A percentile compares a stretch with the other conserved stretches of the same genome.
These are phyloP conservation scores for Ogataea minuta DNA, from an alignment of 805 yeast species.

Conservation along the genomic window DNA sequence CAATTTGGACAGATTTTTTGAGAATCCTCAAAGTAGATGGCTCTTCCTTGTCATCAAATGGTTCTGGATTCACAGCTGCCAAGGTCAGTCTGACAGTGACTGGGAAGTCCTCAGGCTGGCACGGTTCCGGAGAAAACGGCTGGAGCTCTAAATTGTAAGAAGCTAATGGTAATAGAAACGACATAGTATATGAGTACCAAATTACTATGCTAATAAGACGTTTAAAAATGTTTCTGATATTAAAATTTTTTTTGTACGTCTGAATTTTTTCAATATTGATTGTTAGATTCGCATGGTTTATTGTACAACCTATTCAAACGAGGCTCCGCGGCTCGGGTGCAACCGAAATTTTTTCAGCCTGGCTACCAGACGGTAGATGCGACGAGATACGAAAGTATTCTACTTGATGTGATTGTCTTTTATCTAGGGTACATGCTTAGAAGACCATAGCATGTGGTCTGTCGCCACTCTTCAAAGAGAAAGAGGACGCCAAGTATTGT, in stretches of 20 bases:
- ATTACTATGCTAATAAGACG: neutral
- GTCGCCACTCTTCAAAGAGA: conserved; percentile 98
- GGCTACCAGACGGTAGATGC: neutral
- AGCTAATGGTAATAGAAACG: conserved; percentile 77
- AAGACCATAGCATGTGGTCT: conserved; percentile 97
- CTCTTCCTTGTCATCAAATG: conserved; percentile 72
- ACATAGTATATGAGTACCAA: conserved; percentile 40
- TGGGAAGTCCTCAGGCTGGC: conserved; percentile 82
- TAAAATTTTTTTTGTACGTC: conserved; percentile 6
- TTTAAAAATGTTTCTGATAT: neutral
- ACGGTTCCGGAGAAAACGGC: conserved; percentile 87
- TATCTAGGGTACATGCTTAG: conserved; percentile 42
- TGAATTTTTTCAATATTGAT: conserved; percentile 2
- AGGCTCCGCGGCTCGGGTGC: conserved; percentile 5
- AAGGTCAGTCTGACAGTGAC: conserved; percentile 87
- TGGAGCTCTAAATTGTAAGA: conserved; percentile 80
- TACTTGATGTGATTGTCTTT: conserved; percentile 1
- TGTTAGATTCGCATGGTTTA: neutral
- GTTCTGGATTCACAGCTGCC: conserved; percentile 93
- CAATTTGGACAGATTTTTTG: conserved; percentile 54
- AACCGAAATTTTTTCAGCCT: neutral
- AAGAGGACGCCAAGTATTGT: conserved; percentile 92
- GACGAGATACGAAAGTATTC: neutral
- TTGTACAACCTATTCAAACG: neutral
- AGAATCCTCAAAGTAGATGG: conserved; percentile 90